Percentiles rank a stretch among this genome's conserved stretches.
These are phyloP conservation scores for Hymenoscyphus salicellus DNA, from an alignment of 2,329 filamentous ascomycete species.

Conservation along the genomic window DNA sequence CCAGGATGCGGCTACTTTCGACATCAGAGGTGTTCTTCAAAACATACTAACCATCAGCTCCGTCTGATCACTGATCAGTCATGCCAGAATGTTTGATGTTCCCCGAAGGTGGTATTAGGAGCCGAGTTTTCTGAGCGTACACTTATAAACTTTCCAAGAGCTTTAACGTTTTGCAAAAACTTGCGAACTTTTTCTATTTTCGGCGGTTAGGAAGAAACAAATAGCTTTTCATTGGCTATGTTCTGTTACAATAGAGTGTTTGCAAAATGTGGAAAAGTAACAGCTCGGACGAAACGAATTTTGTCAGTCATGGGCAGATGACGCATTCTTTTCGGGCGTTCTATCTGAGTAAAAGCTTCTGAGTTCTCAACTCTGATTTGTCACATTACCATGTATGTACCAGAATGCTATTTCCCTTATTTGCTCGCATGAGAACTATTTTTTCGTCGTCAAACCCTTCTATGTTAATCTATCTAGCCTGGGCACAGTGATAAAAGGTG, in stretches of 20 bases:
- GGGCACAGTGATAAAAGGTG: not conserved
- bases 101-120: not conserved
- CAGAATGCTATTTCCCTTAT: not conserved
- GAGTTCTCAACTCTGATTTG: not conserved
- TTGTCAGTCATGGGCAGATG: not conserved
- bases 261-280: not conserved
- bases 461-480: not conserved
- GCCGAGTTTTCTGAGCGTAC: not conserved
- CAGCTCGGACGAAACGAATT: not conserved
- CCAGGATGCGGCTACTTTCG: constrained; percentile 18
- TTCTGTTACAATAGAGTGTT: not conserved
- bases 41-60: constrained; percentile 26
- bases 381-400: not conserved
- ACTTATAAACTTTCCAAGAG: not conserved
- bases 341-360: not conserved
- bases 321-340: not conserved
- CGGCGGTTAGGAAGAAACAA: not conserved
- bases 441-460: not conserved
- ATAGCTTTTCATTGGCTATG: not conserved
- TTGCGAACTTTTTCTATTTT: not conserved
- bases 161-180: not conserved
- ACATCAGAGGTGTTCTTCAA: constrained; percentile 31
- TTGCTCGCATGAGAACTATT: not conserved
- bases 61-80: constrained; percentile 11
- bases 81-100: not conserved